Conservation (phyloP, 208 protist genomes). For the Porcisia hertigi region DNA sequence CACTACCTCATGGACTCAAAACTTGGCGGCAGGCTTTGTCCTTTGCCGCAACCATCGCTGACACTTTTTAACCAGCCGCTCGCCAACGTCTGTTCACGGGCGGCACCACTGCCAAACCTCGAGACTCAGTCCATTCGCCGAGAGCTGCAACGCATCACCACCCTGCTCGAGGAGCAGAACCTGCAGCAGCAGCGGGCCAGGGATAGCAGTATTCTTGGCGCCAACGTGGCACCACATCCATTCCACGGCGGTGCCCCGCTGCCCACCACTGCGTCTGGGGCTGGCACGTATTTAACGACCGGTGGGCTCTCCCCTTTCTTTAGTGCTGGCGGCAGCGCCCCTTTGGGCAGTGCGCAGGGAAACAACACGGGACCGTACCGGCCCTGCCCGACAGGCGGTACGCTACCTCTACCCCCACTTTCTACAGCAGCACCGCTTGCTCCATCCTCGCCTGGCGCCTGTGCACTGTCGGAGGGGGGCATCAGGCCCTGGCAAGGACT, state of each 20-base stretch:
- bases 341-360: background rate
- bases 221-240: background rate
- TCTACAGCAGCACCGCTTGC: constrained; percentile 6
- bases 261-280: constrained; percentile 8
- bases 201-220: background rate
- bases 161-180: constrained; percentile 30
- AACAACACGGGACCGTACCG: background rate
- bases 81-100: constrained; percentile 1
- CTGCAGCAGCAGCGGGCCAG: constrained; percentile 11
- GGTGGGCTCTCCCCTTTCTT: constrained; percentile 14
- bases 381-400: constrained; percentile 16
- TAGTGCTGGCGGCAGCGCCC: background rate
- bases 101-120: constrained; percentile 9
- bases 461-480: background rate
- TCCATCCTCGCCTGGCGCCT: background rate
- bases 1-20: constrained; percentile 17
- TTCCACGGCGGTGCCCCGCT: background rate
- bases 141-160: constrained; percentile 28
- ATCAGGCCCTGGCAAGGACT: constrained; percentile 12
- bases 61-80: background rate
- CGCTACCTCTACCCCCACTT: constrained; percentile 21
- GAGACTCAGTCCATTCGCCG: constrained; percentile 27
- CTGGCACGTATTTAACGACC: constrained; percentile 35
- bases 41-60: background rate
- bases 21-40: constrained; percentile 10